Base-by-base conservation (phyloP, 1,139 yeast species). In the Taphrina wiesneri region DNA sequence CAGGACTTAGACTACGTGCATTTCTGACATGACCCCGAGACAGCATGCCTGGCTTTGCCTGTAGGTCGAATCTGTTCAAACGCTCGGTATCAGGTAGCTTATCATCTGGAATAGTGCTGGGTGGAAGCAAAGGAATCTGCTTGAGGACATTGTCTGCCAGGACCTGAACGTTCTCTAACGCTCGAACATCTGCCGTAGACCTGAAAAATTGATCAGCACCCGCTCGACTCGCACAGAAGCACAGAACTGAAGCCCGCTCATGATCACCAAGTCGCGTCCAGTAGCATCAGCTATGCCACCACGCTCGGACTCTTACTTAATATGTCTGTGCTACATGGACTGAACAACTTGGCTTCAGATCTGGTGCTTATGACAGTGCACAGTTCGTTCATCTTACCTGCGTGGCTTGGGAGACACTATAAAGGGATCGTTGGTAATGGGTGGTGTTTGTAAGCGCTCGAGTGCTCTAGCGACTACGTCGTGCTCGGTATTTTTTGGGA, bases 1-100 rank as follows among this genome's bases (percentile, higher is more conserved):
- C 30, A n/a, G 59, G 59, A 25, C 59, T 54, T 34, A 54, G 21
- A 26, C 59, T 54, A 19, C 49, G 46, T 3, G 59, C 59, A 36
- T 32, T 32, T 23, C 59, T 15, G 34, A 54, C 47, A 39, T 54
- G 59, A 23, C 59, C 26, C 6, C 49, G 34, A 5, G 49, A 21
- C 1, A 45, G 19, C 49, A 45, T 45, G 11, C 28, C 49, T 23
- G 49, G 25, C n/a, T 19, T 23, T 2, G 11, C 28, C n/a, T 45
- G 49, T 3, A 3, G 1, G 3, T 21, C 49, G 7, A 28, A 13
- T 5, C 49, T 21, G 49, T 28, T 23, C 26, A 7, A 23, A 3
- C 49, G 25, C 4, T 11, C 28, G 15, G 49, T 23, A 21, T 23
- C 28, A n/a, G n/a, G 2, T 21, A 9, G 5, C 25, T 19, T 21